These are phyloP conservation scores for Trypanosoma scelopori DNA, from an alignment of 208 protist species.

Conservation along the genomic window DNA sequence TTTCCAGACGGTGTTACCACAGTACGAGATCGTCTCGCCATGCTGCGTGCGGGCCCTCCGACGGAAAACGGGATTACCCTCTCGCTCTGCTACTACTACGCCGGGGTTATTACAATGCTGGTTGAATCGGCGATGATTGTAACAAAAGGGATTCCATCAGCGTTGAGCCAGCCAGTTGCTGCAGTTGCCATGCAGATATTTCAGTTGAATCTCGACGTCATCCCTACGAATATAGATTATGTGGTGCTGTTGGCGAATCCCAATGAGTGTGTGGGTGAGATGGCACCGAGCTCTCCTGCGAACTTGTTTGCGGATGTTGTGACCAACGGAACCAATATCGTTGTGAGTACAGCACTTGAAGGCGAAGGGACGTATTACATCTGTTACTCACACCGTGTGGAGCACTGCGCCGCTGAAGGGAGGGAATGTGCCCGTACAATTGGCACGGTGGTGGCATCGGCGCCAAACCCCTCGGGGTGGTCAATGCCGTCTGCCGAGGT, in stretches of 20 bases:
- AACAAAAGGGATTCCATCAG: constrained; percentile 43
- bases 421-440: constrained; percentile 79
- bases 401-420: constrained; percentile 30
- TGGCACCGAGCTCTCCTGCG: constrained; percentile 4
- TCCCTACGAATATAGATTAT: constrained; percentile 56
- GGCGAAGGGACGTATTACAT: constrained; percentile 65
- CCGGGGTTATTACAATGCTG: constrained; percentile 35
- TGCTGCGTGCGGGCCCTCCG: constrained; percentile 13
- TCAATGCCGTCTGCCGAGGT: constrained; percentile 41
- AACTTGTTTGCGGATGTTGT: constrained; percentile 12
- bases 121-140: constrained; percentile 38
- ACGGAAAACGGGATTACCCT: constrained; percentile 7
- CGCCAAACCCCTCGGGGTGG: constrained; percentile 56
- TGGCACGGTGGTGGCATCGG: constrained; percentile 48
- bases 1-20: constrained; percentile 26
- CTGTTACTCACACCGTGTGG: constrained; percentile 70
- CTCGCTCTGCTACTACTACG: constrained; percentile 64
- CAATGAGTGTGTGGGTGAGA: constrained; percentile 44
- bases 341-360: constrained; percentile 52
- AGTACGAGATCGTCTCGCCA: constrained; percentile 13
- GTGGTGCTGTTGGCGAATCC: constrained; percentile 50
- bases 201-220: constrained; percentile 41
- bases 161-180: constrained; percentile 24
- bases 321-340: background rate
- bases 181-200: constrained; percentile 43